A percentile compares a stretch with the other conserved stretches of the same genome.
phyloP scores from a whole-genome alignment of 2,329 filamentous ascomycete species.

The Bipolaris victoriae region DNA sequence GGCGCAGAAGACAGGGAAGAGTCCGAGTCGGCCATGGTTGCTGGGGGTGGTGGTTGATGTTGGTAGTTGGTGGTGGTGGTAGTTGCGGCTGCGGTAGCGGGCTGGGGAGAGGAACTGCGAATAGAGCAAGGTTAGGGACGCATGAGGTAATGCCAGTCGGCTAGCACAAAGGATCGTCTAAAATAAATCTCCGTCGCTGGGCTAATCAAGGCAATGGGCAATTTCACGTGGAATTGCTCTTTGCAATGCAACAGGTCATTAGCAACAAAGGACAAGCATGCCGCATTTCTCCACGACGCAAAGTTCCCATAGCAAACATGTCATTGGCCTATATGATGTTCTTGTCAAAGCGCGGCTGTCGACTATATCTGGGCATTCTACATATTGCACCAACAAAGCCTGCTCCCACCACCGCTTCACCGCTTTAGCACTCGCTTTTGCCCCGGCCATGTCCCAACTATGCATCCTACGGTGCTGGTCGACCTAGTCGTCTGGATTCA shows the following conservation, averaged over 20 bases:
- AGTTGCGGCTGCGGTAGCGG: slow-evolving; percentile 24
- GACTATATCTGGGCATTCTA: background rate
- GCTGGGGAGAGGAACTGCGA: slow-evolving; percentile 32
- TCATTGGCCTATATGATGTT: slow-evolving; percentile 7
- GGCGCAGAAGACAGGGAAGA: slow-evolving; percentile 64
- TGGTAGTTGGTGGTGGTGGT: slow-evolving; percentile 34
- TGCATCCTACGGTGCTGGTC: background rate
- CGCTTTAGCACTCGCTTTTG: background rate
- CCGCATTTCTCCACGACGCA: background rate
- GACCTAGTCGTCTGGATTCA: background rate
- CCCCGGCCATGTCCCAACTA: background rate
- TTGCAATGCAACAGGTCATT: background rate
- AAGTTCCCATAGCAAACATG: background rate
- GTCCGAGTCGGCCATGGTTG: slow-evolving; percentile 62
- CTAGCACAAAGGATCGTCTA: slow-evolving; percentile 36
- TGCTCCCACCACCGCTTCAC: background rate
- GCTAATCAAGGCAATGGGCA: slow-evolving; percentile 8
- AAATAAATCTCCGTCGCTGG: slow-evolving; percentile 22
- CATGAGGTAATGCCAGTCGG: slow-evolving; percentile 48
- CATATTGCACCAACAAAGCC: background rate
- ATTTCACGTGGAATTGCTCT: slow-evolving; percentile 2
- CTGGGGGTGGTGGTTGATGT: slow-evolving; percentile 27
- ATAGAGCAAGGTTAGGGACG: slow-evolving; percentile 39
- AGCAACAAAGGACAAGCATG: background rate
- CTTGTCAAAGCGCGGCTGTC: background rate